Evolutionary conservation across 176 grass and related monocot species (phyloP).

Genomic region (Carex kokanica): DNA sequence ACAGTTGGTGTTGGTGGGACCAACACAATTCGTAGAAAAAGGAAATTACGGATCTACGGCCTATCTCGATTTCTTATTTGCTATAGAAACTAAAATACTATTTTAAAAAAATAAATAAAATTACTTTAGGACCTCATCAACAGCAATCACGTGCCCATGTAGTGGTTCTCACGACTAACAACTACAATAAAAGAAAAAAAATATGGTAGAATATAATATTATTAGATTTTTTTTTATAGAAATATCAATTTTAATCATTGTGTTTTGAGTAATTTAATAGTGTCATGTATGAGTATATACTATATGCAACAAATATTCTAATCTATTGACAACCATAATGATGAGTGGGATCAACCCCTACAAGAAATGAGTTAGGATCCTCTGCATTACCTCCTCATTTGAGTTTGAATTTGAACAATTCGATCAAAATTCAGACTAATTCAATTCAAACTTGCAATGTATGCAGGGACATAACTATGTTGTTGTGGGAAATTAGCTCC

Average conservation of each 20-base stretch:
- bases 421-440: no score
- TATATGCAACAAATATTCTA: neutral
- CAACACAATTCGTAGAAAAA: neutral
- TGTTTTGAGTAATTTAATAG: neutral
- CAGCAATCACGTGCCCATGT: constrained; percentile 14
- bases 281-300: neutral
- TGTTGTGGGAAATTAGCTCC: no score
- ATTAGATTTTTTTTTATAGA: neutral
- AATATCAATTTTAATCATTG: neutral
- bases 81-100: neutral
- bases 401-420: no score
- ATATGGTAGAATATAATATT: neutral
- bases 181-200: neutral
- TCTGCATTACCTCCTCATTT: no score
- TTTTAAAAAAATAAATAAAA: neutral
- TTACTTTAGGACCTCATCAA: neutral
- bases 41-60: neutral
- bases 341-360: neutral
- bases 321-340: neutral
- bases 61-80: neutral
- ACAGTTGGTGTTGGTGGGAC: neutral
- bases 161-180: constrained; percentile 24
- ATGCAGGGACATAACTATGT: no score
- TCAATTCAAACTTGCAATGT: no score
- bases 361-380: no score